phyloP scores from a whole-genome alignment of 345 rosid genomes.

The Cardamine occulta region DNA sequence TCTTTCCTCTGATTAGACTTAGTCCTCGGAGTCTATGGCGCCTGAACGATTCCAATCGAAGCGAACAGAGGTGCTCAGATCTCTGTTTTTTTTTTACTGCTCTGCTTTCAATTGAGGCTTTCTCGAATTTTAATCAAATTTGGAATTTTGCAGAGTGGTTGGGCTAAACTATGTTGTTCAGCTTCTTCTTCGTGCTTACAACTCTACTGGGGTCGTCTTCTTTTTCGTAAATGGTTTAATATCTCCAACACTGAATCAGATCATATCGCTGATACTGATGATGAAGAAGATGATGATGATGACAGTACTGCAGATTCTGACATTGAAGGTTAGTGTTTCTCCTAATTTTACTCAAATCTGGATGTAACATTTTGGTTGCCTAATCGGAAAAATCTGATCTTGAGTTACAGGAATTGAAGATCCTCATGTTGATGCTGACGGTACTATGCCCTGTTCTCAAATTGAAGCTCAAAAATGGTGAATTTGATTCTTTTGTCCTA shows the following conservation, averaged over 20 bases:
- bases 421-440: slow-evolving; percentile 3
- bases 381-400: not conserved
- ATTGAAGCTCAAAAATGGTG: not conserved
- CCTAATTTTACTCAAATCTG: not conserved
- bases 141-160: slow-evolving; percentile 15
- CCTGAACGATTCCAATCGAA: slow-evolving; percentile 16
- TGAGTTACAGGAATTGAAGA: slow-evolving; percentile 28
- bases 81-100: slow-evolving; percentile 11
- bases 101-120: slow-evolving; percentile 3
- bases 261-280: not conserved
- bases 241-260: slow-evolving; percentile 43
- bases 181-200: slow-evolving; percentile 72
- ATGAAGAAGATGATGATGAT: slow-evolving; percentile 14
- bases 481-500: not conserved
- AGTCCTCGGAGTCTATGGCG: slow-evolving; percentile 5
- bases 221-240: slow-evolving; percentile 79
- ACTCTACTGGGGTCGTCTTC: slow-evolving; percentile 69
- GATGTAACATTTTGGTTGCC: slow-evolving; percentile 3
- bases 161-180: slow-evolving; percentile 56
- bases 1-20: not conserved
- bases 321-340: slow-evolving; percentile 7
- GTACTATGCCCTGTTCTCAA: not conserved
- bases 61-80: slow-evolving; percentile 21
- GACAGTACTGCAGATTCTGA: slow-evolving; percentile 20
- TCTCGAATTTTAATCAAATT: not conserved